Conservation (phyloP, 2,329 filamentous ascomycete genomes). For the Dichotomopilus funicola region DNA sequence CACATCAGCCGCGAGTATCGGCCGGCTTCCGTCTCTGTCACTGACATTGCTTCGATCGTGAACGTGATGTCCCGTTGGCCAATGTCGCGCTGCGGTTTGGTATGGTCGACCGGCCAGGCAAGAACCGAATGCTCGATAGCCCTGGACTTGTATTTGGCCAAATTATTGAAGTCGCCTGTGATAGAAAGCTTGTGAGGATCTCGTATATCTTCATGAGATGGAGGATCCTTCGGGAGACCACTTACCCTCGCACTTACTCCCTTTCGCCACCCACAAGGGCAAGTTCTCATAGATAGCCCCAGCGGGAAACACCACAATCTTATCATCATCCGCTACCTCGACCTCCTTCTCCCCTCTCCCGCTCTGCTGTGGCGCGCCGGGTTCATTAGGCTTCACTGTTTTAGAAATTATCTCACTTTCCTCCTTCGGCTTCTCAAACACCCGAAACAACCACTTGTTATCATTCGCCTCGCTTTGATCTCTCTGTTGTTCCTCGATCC, state of each 20-base stretch:
- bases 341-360: not conserved
- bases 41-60: constrained; percentile 28
- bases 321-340: constrained; percentile 16
- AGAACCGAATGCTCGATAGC: constrained; percentile 26
- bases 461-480: constrained; percentile 16
- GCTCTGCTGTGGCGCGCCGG: not conserved
- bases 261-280: constrained; percentile 37
- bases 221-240: not conserved
- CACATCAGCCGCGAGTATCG: constrained; percentile 25
- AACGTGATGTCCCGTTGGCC: constrained; percentile 27
- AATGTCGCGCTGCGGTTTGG: constrained; percentile 23
- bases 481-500: constrained; percentile 30
- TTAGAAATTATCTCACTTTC: constrained; percentile 30
- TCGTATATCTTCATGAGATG: too few species aligned
- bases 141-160: constrained; percentile 26
- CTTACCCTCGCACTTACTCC: constrained; percentile 33
- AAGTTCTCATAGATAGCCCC: constrained; percentile 38
- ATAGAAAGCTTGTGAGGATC: not conserved
- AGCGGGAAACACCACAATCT: constrained; percentile 38
- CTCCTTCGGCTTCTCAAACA: constrained; percentile 27
- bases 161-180: constrained; percentile 23
- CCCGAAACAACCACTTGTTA: constrained; percentile 24
- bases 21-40: constrained; percentile 25
- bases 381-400: constrained; percentile 14
- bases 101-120: constrained; percentile 28